Percentiles rank a stretch among this genome's conserved stretches.
Evolutionary conservation across 2,329 filamentous ascomycete genomes (phyloP).

Genomic region (Epichloe uncinata): DNA sequence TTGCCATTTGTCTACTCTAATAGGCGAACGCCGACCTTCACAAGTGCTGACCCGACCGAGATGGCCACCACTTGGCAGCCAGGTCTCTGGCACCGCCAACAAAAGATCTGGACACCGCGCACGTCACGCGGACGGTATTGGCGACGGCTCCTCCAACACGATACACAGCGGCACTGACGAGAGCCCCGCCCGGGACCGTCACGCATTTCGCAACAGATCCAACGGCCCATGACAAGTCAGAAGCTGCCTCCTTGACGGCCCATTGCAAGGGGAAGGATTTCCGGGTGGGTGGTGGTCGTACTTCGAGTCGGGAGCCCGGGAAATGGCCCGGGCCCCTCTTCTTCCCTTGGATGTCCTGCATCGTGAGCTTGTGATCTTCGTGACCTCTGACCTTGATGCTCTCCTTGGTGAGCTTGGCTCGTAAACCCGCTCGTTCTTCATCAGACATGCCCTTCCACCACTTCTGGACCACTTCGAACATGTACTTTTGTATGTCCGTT

Average conservation of each 20-base stretch:
- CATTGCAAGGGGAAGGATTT: conserved; percentile 13
- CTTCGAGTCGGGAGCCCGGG: conserved; percentile 13
- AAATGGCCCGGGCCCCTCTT: conserved; percentile 14
- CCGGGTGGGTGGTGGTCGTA: conserved; percentile 9
- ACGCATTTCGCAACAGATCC: conserved; percentile 8
- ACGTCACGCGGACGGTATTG: neutral
- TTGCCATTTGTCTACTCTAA: too few relatives aligned
- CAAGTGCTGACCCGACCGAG: neutral
- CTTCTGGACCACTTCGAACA: conserved; percentile 66
- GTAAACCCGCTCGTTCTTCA: conserved; percentile 11
- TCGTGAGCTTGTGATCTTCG: conserved; percentile 16
- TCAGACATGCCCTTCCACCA: conserved; percentile 49
- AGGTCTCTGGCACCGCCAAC: neutral
- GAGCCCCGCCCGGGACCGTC: neutral
- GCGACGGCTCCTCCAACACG: neutral
- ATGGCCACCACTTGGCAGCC: neutral
- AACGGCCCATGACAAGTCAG: conserved; percentile 11
- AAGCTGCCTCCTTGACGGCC: conserved; percentile 10
- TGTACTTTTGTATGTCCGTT: conserved; percentile 63
- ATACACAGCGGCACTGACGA: neutral
- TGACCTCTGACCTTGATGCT: conserved; percentile 14
- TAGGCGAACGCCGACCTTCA: too few relatives aligned
- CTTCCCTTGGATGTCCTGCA: conserved; percentile 13
- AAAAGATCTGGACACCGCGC: neutral
- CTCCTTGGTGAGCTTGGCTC: conserved; percentile 14